Conservation (phyloP, 768 basidiomycete species). For the Xanthoconium stramineum region DNA sequence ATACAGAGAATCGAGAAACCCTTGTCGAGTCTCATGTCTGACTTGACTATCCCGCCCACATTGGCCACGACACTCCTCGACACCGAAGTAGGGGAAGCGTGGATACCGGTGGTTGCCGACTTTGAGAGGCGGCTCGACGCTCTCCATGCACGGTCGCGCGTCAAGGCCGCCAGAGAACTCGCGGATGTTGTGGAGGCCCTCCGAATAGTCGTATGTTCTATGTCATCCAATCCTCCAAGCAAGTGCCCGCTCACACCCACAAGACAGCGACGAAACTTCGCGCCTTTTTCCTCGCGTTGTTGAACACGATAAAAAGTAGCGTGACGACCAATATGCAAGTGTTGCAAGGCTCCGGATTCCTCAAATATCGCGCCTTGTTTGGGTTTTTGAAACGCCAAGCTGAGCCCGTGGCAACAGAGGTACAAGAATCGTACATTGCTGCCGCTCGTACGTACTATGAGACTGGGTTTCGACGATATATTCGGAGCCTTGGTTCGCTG, state of each 20-base stretch:
- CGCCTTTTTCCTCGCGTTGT: slow-evolving; percentile 75
- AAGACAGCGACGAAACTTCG: slow-evolving; percentile 91
- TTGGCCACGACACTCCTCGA: slow-evolving; percentile 79
- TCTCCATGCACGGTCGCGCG: slow-evolving; percentile 69
- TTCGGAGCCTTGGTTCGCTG: slow-evolving; percentile 73
- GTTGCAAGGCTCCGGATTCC: slow-evolving; percentile 80
- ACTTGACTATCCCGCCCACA: slow-evolving; percentile 79
- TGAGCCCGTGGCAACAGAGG: slow-evolving; percentile 74
- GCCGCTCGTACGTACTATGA: slow-evolving; percentile 91
- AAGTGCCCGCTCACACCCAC: neutral
- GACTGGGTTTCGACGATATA: slow-evolving; percentile 90
- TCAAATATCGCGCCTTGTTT: slow-evolving; percentile 81
- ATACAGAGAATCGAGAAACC: slow-evolving; percentile 84
- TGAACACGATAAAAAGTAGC: slow-evolving; percentile 78
- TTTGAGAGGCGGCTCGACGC: slow-evolving; percentile 74
- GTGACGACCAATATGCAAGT: slow-evolving; percentile 93
- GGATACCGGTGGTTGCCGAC: slow-evolving; percentile 79
- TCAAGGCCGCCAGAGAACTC: slow-evolving; percentile 83
- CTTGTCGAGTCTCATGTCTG: slow-evolving; percentile 72
- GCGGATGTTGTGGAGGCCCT: slow-evolving; percentile 83
- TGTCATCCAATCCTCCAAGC: neutral
- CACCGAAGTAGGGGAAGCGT: slow-evolving; percentile 80
- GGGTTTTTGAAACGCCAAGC: slow-evolving; percentile 84
- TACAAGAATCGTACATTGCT: slow-evolving; percentile 82
- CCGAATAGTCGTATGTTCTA: slow-evolving; percentile 71